Evolutionary conservation across 2,329 filamentous ascomycete genomes (phyloP), one percentile per base, ranked within the genome.

Genomic region (Ophiocordyceps sinensis): DNA sequence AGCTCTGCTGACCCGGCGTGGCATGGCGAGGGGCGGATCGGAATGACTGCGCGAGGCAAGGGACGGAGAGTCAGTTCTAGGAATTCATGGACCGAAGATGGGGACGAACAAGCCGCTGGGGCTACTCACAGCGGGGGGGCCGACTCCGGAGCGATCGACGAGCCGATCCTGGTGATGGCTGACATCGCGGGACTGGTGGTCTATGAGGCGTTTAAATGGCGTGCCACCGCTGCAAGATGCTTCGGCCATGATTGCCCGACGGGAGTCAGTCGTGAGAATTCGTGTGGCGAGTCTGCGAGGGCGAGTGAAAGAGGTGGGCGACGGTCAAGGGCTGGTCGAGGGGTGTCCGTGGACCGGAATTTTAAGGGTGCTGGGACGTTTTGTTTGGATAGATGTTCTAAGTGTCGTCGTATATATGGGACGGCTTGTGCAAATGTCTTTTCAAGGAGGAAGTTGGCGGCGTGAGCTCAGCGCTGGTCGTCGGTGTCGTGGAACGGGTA

Each of bases 181-280:
- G 38, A 57, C 54, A 49, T 66, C 63, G 36, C 58, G 57, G n/a
- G 55, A 53, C 39, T 66, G 62, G 32, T 66, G 62, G 9, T 66
- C 61, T 17, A 63, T 49, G 35, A 67, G 55, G 12, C 56, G 59
- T 53, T 67, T 67, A 42, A 67, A 65, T 30, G 64, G 63, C 38
- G 60, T 61, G 3, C 57, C 55, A 29, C 62, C 63, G 45, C 62
- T 63, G 45, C 64, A 67, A 10, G 63, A 62, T 42, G 56, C 55
- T 40, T 65, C 62, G 31, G 62, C 56, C 64, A 67, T 67, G 41
- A 23, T 38, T 15, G 23, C 19, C 12, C 17, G 11, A 26, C 32
- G 19, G 11, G 21, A 37, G 17, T 19, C 29, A 14, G 23, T 21
- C 5, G 26, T 21, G 21, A 28, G 11, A 13, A 28, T 4, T 26